Evolutionary conservation across 2,329 filamentous ascomycete species (phyloP).

Genomic region (Alternaria longipes): DNA sequence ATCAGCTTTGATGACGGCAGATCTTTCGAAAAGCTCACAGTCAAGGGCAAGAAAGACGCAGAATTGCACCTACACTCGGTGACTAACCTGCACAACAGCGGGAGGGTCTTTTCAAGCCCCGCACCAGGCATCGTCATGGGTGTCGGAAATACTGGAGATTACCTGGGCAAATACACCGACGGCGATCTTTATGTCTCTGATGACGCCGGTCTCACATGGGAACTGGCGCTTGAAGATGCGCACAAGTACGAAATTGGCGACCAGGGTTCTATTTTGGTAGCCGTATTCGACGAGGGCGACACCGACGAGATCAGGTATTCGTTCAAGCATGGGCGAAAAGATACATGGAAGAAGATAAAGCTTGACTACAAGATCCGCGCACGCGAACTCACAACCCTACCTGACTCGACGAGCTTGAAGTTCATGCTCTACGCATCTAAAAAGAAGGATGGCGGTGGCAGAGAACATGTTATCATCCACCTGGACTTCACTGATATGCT

Average conservation of each 20-base stretch:
- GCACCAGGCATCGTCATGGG: conserved; percentile 95
- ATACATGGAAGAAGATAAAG: conserved; percentile 75
- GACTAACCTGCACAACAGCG: conserved; percentile 81
- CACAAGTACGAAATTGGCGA: conserved; percentile 98
- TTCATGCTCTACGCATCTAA: conserved; percentile 77
- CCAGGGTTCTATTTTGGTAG: conserved; percentile 86
- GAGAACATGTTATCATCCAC: conserved; percentile 71
- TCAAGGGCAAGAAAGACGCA: conserved; percentile 69
- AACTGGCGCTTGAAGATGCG: conserved; percentile 75
- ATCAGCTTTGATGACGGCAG: conserved; percentile 97
- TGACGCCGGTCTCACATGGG: conserved; percentile 89
- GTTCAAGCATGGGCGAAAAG: conserved; percentile 79
- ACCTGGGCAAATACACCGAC: conserved; percentile 74
- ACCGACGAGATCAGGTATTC: conserved; percentile 79
- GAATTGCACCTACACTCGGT: conserved; percentile 90
- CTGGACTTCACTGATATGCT: conserved; percentile 87
- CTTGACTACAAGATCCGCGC: conserved; percentile 77
- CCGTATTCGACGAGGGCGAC: conserved; percentile 72
- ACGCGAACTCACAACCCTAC: conserved; percentile 81
- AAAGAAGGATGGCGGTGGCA: conserved; percentile 57
- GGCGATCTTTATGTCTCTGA: conserved; percentile 89
- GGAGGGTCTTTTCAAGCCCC: conserved; percentile 90
- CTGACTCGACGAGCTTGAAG: conserved; percentile 91
- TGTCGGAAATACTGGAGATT: conserved; percentile 85
- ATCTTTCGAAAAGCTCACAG: conserved; percentile 78